Percentiles rank a stretch among this genome's conserved stretches.
These are phyloP conservation scores for Vitis rupestris DNA, from an alignment of 164 flowering plant species.

Conservation along the genomic window DNA sequence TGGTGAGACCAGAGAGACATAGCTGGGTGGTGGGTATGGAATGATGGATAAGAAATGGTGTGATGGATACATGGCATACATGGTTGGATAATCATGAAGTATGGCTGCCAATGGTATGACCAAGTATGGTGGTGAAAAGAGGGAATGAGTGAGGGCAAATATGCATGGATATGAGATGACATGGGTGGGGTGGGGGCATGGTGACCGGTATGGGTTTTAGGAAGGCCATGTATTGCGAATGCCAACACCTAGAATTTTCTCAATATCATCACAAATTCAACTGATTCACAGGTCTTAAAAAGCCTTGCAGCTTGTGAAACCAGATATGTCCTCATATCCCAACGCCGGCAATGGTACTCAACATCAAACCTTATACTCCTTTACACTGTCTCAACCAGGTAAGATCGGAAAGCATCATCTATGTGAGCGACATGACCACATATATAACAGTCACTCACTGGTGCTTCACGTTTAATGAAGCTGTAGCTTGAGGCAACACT, in stretches of 20 bases:
- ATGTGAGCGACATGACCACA: constrained; percentile 89
- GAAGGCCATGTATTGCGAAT: constrained; percentile 41
- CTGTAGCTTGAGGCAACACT: constrained; percentile 37
- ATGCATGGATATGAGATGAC: too few relatives aligned
- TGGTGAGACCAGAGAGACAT: too few relatives aligned
- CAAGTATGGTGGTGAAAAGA: too few relatives aligned
- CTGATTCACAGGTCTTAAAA: constrained; percentile 45
- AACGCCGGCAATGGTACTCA: constrained; percentile 85
- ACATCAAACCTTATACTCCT: constrained; percentile 77
- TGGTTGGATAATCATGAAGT: too few relatives aligned
- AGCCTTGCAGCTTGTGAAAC: constrained; percentile 53
- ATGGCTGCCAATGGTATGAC: too few relatives aligned
- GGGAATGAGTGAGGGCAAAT: too few relatives aligned
- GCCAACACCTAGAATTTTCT: constrained; percentile 59
- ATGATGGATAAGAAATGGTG: too few relatives aligned
- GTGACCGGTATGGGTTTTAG: too few relatives aligned
- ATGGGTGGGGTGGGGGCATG: too few relatives aligned
- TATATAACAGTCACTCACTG: constrained; percentile 31
- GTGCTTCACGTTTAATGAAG: constrained; percentile 74
- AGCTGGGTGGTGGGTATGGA: too few relatives aligned
- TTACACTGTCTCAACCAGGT: constrained; percentile 89
- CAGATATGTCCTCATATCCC: constrained; percentile 74
- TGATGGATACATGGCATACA: too few relatives aligned
- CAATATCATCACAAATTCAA: constrained; percentile 48
- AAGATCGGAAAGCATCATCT: constrained; percentile 66